A percentile compares a stretch with the other conserved stretches of the same genome.
Conservation (phyloP, 306 rosid genomes). For the Acacia crassicarpa region DNA sequence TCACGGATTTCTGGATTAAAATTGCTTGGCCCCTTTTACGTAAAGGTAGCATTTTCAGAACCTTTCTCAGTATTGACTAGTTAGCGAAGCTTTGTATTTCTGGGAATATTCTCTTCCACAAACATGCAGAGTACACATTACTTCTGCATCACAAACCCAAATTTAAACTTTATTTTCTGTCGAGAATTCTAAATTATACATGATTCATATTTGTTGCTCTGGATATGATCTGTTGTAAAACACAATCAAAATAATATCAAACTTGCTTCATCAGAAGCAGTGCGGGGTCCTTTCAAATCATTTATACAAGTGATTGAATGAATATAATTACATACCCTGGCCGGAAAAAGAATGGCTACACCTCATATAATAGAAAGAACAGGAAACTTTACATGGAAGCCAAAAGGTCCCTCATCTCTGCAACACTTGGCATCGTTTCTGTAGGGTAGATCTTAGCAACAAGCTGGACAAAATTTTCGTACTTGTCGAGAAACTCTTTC, state of each 20-base stretch:
- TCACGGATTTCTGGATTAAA: neutral
- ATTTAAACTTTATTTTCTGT: neutral
- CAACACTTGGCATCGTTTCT: conserved; percentile 63
- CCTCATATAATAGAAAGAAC: conserved; percentile 23
- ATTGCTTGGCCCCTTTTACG: neutral
- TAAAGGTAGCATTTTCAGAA: neutral
- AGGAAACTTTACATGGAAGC: conserved; percentile 63
- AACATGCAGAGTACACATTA: too few species aligned
- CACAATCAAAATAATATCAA: neutral
- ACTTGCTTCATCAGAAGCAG: neutral
- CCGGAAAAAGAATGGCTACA: conserved; percentile 25
- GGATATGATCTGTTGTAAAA: neutral
- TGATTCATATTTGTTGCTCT: neutral
- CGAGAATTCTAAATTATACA: neutral
- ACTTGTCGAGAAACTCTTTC: conserved; percentile 97
- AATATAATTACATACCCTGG: conserved; percentile 44
- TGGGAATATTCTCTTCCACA: neutral
- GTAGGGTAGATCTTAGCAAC: conserved; percentile 83
- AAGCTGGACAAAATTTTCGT: conserved; percentile 88
- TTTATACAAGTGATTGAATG: conserved; percentile 30
- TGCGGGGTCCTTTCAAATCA: neutral
- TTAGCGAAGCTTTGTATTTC: neutral
- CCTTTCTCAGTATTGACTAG: neutral
- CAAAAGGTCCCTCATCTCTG: conserved; percentile 79
- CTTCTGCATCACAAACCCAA: too few species aligned